Percentiles rank a stretch among this genome's conserved stretches.
These are phyloP conservation scores for Fusarium decemcellulare DNA, from an alignment of 2,329 filamentous ascomycete species.

Conservation along the genomic window DNA sequence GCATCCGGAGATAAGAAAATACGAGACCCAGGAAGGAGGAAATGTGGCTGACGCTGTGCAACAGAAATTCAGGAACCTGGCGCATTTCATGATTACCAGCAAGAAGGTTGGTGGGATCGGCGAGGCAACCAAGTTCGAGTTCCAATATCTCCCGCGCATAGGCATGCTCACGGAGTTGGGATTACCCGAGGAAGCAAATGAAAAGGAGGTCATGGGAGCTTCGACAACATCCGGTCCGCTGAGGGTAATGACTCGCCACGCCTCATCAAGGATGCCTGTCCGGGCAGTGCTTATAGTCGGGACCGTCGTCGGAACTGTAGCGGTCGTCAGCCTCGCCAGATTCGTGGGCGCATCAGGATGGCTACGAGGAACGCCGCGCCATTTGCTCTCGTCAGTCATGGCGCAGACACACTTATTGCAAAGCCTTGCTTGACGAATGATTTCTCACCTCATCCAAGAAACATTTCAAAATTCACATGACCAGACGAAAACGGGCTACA, in stretches of 20 bases:
- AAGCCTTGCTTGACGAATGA: slow-evolving; percentile 26
- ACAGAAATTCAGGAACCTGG: slow-evolving; percentile 46
- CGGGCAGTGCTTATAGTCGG: slow-evolving; percentile 40
- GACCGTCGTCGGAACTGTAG: slow-evolving; percentile 26
- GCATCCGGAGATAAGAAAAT: background rate
- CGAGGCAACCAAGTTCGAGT: slow-evolving; percentile 74
- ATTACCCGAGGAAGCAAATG: slow-evolving; percentile 21
- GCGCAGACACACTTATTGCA: slow-evolving; percentile 36
- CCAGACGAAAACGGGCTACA: background rate
- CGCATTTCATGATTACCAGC: slow-evolving; percentile 71
- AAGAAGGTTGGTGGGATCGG: slow-evolving; percentile 73
- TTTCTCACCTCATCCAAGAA: background rate
- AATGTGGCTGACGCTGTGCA: slow-evolving; percentile 25
- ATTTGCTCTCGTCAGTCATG: slow-evolving; percentile 37
- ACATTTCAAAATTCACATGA: background rate
- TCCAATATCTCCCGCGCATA: slow-evolving; percentile 75
- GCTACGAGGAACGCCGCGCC: slow-evolving; percentile 32
- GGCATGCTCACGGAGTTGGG: slow-evolving; percentile 54
- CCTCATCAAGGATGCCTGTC: slow-evolving; percentile 3
- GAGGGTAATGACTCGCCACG: slow-evolving; percentile 15
- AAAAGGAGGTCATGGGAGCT: slow-evolving; percentile 1
- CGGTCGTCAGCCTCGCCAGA: slow-evolving; percentile 33
- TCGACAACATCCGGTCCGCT: slow-evolving; percentile 9
- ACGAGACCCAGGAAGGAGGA: background rate
- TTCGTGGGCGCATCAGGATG: slow-evolving; percentile 30